Evolutionary conservation across 495 filamentous ascomycete species (phyloP).

Genomic region (Penicillium roqueforti): DNA sequence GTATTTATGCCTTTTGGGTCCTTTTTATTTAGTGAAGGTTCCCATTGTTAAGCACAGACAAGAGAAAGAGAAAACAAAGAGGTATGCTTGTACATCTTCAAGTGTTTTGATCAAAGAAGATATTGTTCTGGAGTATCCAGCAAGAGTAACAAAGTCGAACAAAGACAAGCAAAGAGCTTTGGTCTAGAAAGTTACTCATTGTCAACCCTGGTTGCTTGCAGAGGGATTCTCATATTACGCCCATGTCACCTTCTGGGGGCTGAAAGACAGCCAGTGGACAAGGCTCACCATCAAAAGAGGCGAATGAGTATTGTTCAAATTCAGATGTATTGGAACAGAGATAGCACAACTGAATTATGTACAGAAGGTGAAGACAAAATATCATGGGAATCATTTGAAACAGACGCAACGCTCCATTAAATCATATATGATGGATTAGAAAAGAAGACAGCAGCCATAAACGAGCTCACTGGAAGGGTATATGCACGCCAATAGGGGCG

Average conservation of each 20-base stretch:
- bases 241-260: background rate
- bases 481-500: slow-evolving; percentile 9
- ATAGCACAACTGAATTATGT: background rate
- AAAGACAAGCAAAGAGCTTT: background rate
- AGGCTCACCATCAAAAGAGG: background rate
- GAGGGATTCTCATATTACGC: background rate
- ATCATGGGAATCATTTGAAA: background rate
- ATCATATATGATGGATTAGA: background rate
- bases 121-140: background rate
- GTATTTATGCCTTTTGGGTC: background rate
- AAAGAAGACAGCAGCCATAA: background rate
- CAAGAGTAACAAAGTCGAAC: background rate
- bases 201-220: background rate
- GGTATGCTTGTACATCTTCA: background rate
- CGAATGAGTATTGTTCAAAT: background rate
- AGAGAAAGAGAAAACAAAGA: background rate
- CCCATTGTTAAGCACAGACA: background rate
- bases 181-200: background rate
- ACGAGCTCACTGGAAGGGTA: slow-evolving; percentile 3
- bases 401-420: slow-evolving; percentile 3
- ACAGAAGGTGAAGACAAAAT: background rate
- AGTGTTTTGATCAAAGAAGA: background rate
- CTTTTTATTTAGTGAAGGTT: background rate
- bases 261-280: background rate
- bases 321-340: background rate